Evolutionary conservation across 2,329 filamentous ascomycete species (phyloP).

Genomic region (Arthrobotrys sphaeroides): DNA sequence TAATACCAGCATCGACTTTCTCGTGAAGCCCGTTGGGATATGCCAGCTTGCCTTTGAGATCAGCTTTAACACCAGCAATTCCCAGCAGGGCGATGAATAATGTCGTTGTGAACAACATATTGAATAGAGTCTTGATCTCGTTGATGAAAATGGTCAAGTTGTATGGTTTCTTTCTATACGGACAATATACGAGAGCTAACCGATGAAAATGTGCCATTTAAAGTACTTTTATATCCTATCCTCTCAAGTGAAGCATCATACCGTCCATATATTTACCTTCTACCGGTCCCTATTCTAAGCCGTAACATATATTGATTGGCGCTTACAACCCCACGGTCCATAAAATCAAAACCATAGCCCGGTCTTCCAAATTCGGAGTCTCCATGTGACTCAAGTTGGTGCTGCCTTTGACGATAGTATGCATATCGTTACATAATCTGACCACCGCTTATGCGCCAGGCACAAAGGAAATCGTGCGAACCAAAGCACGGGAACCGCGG

Average conservation of each 20-base stretch:
- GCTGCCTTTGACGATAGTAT: neutral
- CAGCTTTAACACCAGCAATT: neutral
- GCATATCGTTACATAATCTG: neutral
- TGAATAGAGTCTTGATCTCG: neutral
- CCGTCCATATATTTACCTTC: no score
- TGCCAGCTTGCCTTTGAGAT: neutral
- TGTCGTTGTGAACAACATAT: slow-evolving; percentile 17
- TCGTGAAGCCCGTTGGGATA: slow-evolving; percentile 23
- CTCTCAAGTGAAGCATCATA: no score
- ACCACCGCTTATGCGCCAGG: neutral
- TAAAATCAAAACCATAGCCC: neutral
- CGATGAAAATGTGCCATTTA: no score
- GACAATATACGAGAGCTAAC: no score
- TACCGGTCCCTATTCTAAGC: no score
- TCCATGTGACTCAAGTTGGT: neutral
- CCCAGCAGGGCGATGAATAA: neutral
- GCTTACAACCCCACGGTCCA: no score
- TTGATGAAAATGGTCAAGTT: no score
- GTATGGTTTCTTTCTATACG: no score
- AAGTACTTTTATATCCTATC: no score
- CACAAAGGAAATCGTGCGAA: neutral
- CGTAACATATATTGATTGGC: no score
- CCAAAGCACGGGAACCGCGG: no score
- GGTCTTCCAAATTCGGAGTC: neutral
- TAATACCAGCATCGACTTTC: slow-evolving; percentile 24